These are phyloP conservation scores for Verticillium nonalfalfae DNA, from an alignment of 2,329 filamentous ascomycete genomes.

Conservation along the genomic window DNA sequence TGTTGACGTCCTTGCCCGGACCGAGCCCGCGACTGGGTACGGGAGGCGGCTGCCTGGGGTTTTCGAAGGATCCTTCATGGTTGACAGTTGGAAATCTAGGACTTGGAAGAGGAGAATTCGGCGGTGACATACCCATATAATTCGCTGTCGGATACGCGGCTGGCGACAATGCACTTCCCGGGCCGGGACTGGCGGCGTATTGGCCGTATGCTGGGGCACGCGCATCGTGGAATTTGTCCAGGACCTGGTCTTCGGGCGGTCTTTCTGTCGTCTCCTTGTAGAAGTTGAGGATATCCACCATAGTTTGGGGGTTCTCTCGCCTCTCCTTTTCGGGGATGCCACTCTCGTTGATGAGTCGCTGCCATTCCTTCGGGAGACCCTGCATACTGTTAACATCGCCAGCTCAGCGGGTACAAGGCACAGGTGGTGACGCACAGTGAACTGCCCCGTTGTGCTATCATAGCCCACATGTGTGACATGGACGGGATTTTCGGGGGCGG, in stretches of 20 bases:
- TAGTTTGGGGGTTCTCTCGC: constrained; percentile 90
- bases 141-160: constrained; percentile 47
- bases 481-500: constrained; percentile 94
- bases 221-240: constrained; percentile 94
- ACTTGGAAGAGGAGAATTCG: constrained; percentile 46
- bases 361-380: constrained; percentile 97
- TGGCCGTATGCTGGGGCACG: constrained; percentile 50
- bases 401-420: constrained; percentile 4
- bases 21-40: constrained; percentile 57
- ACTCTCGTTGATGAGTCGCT: constrained; percentile 88
- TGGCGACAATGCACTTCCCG: constrained; percentile 42
- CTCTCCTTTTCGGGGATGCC: constrained; percentile 95
- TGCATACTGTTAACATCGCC: constrained; percentile 27
- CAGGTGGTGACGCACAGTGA: constrained; percentile 60
- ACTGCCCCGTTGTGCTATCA: constrained; percentile 92
- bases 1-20: constrained; percentile 47
- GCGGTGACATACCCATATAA: constrained; percentile 52
- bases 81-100: constrained; percentile 80
- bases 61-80: constrained; percentile 92
- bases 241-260: constrained; percentile 76
- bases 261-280: constrained; percentile 90
- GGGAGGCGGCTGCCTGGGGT: constrained; percentile 86
- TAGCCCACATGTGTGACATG: constrained; percentile 98
- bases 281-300: constrained; percentile 92
- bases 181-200: constrained; percentile 24